Evolutionary conservation across 2,329 filamentous ascomycete genomes (phyloP), one percentile per base, ranked within the genome.

Genomic region (Aspergillus piperis): DNA sequence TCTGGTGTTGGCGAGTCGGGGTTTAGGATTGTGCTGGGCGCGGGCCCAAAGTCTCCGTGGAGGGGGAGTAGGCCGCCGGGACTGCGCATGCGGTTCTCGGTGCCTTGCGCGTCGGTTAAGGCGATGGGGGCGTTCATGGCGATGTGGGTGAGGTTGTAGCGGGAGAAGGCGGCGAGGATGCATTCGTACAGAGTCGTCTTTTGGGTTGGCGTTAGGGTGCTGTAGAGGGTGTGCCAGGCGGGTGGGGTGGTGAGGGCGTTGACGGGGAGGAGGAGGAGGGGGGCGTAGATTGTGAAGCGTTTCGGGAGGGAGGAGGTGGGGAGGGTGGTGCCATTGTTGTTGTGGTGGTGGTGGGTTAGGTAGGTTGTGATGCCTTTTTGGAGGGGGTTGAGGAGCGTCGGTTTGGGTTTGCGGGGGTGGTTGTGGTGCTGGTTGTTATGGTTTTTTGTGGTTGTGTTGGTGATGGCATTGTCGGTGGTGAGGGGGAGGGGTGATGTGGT

Each of bases 31-130:
- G 32, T 36, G 32, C 32, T 36, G 32, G 32, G 32, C 32, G 32
- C 10, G 0, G 85, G 82, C 0, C 91, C 91, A 73, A 96, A 96
- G 71, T 89, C 81, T 21, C 92, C 92, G 71, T 88, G 79, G 0
- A 97, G 78, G 19, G 89, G 88, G 2, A 83, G 82, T 30, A 97
- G 81, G 17, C 88, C 84, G 44, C 82, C 84, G 0, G 94, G 94
- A 52, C 87, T 88, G 48, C 93, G 86, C 59, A 96, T 82, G 13
- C 89, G 78, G 71, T 96, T 96, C 65, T 88, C 84, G 17, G 70
- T 67, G 3, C 73, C 70, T n/a, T 70, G 59, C 0, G 62, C 44
- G 54, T 69, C 67, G 7, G 62, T 71, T 49, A 66, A 63, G 1
- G 80, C 79, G 23, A 88, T 88, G 0, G 85, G 84, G 2, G 82